phyloP scores from a whole-genome alignment of 2,329 filamentous ascomycete species.

The Cercospora canescens region DNA sequence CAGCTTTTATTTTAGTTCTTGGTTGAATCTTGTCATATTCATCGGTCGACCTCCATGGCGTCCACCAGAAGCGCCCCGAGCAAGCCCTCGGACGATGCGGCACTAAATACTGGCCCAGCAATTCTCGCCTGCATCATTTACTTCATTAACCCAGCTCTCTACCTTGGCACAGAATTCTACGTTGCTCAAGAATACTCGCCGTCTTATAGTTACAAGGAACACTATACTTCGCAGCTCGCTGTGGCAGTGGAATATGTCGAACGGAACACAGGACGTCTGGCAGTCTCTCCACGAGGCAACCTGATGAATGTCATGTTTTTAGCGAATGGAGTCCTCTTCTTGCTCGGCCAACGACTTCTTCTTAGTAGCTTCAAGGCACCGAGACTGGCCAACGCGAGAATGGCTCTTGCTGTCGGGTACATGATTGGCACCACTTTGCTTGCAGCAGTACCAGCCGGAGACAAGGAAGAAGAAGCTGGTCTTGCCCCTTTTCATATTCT shows the following conservation, averaged over 20 bases:
- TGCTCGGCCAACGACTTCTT: conserved; percentile 8
- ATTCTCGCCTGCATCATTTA: conserved; percentile 13
- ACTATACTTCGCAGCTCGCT: conserved; percentile 19
- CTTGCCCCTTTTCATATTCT: conserved; percentile 4
- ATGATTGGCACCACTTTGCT: conserved; percentile 14
- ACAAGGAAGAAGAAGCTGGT: conserved; percentile 8
- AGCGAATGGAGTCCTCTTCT: conserved; percentile 12
- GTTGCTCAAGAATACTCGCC: conserved; percentile 8
- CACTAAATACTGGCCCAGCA: not conserved
- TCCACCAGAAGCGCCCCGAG: not conserved
- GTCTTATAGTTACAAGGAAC: conserved; percentile 14
- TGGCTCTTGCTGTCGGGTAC: conserved; percentile 4
- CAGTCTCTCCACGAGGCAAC: conserved; percentile 9
- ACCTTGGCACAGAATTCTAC: conserved; percentile 14
- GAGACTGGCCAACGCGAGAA: not conserved
- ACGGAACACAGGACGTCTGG: not conserved
- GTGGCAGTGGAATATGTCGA: conserved; percentile 12
- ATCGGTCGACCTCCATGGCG: not conserved
- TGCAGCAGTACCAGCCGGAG: conserved; percentile 10
- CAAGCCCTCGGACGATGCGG: not conserved
- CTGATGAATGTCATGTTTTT: conserved; percentile 18
- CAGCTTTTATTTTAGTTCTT: too few species aligned
- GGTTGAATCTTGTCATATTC: not conserved
- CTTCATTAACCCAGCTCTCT: conserved; percentile 9
- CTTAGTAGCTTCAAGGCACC: not conserved